Evolutionary conservation across 2,329 filamentous ascomycete species (phyloP), one percentile per base, ranked within the genome.

Genomic region (Apiospora marii): DNA sequence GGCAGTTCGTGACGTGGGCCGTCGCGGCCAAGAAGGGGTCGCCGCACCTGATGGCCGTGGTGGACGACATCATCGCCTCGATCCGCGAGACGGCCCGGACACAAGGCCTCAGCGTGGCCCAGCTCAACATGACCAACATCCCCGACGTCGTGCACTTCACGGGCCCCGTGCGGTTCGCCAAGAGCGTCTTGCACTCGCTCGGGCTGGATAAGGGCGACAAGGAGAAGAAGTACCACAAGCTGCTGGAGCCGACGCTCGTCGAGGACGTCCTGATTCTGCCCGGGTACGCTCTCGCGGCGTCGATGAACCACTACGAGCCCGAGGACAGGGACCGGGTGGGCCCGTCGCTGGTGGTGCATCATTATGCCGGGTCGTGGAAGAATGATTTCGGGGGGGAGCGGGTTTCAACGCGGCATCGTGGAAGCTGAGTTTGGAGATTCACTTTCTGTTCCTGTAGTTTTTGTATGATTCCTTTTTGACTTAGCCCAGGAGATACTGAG

Each of bases 131-230:
- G 53, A 34, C 48, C 12, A 74, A 73, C 71, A 64, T 76, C 4
- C 72, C 69, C 5, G 74, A 77, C 30, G 71, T 77, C n/a, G 70
- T 76, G 5, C 71, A 74, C 13, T 67, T 72, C 4, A 76, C 75
- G 3, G 75, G 76, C 3, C 76, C 75, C 7, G 70, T 27, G 64
- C 69, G 73, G 19, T 73, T 76, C 44, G 71, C 72, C 3, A 16
- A 41, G 67, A 75, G 72, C 68, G 71, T 72, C 48, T n/a, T 75
- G 14, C 48, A 61, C 37, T 41, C 58, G 19, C 30, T 64, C 8
- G 58, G 34, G 1, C 30, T 41, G 19, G 34, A n/a, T 8, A 14
- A 12, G 16, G 34, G 22, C 19, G 58, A 19, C 7, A 37, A 49
- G 12, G 49, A 16, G 10, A 24, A n/a, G 6, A 14, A 19, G 12